phyloP scores from a whole-genome alignment of 495 filamentous ascomycete species.

The Neurospora sp. region DNA sequence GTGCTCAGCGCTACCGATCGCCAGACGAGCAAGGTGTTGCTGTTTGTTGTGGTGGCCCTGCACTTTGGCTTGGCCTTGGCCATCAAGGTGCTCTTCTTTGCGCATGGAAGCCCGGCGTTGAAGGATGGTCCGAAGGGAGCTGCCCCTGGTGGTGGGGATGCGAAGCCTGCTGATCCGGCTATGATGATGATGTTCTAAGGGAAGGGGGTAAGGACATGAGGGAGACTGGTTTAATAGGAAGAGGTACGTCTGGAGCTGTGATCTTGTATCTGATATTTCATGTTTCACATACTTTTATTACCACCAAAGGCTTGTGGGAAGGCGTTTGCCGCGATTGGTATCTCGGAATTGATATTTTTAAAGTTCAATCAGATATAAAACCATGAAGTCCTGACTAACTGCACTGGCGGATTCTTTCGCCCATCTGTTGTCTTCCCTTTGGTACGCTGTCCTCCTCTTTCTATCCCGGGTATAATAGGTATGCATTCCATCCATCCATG shows the following conservation, averaged over 20 bases:
- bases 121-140: conserved; percentile 31
- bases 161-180: neutral
- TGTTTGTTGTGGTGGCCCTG: conserved; percentile 72
- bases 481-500: neutral
- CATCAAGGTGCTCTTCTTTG: conserved; percentile 96
- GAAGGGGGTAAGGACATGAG: neutral
- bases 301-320: neutral
- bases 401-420: neutral
- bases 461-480: neutral
- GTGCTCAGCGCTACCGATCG: conserved; percentile 86
- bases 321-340: neutral
- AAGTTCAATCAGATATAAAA: neutral
- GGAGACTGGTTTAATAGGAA: neutral
- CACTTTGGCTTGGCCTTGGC: conserved; percentile 83
- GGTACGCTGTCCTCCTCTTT: neutral
- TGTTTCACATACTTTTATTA: neutral
- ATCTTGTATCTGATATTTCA: neutral
- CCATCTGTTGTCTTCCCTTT: neutral
- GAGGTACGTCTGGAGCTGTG: neutral
- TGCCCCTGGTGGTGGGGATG: conserved; percentile 10
- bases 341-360: neutral
- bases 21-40: conserved; percentile 78
- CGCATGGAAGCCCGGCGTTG: conserved; percentile 58
- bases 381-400: neutral
- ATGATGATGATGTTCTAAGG: conserved; percentile 19